Percentiles rank a stretch among this genome's conserved stretches.
These are phyloP conservation scores for Aspergillus sp. DNA, from an alignment of 2,329 filamentous ascomycete genomes.

Conservation along the genomic window DNA sequence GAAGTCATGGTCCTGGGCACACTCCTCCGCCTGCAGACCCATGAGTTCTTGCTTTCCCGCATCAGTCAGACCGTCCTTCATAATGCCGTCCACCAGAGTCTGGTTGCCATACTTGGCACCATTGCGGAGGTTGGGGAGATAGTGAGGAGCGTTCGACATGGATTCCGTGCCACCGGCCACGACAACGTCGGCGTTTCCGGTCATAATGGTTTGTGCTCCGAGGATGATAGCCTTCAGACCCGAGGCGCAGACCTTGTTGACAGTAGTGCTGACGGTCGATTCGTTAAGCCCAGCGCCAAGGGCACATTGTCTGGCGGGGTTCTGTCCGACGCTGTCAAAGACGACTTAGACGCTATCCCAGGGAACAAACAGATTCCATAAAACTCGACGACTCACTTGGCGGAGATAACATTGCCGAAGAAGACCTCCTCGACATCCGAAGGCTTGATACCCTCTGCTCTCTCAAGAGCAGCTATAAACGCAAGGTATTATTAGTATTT, in stretches of 20 bases:
- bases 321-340: slow-evolving; percentile 70
- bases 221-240: slow-evolving; percentile 90
- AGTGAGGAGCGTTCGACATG: slow-evolving; percentile 97
- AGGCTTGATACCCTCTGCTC: slow-evolving; percentile 75
- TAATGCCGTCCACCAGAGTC: slow-evolving; percentile 77
- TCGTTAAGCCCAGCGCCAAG: slow-evolving; percentile 78
- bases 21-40: slow-evolving; percentile 88
- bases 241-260: slow-evolving; percentile 99
- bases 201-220: slow-evolving; percentile 94
- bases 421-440: slow-evolving; percentile 92
- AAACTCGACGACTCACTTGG: slow-evolving; percentile 56
- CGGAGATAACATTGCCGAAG: slow-evolving; percentile 96
- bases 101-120: slow-evolving; percentile 94
- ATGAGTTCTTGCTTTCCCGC: slow-evolving; percentile 90
- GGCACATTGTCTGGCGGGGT: slow-evolving; percentile 89
- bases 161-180: slow-evolving; percentile 94
- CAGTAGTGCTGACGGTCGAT: slow-evolving; percentile 73
- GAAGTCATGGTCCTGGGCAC: slow-evolving; percentile 73
- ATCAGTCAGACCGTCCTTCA: slow-evolving; percentile 91
- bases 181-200: slow-evolving; percentile 83
- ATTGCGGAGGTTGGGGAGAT: slow-evolving; percentile 75
- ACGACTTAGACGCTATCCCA: neutral
- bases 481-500: slow-evolving; percentile 7
- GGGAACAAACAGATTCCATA: slow-evolving; percentile 1
- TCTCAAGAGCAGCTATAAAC: slow-evolving; percentile 62